A percentile compares a stretch with the other conserved stretches of the same genome.
Conservation (phyloP, 1,284 basidiomycete genomes). For the Marasmius tenuissimus region DNA sequence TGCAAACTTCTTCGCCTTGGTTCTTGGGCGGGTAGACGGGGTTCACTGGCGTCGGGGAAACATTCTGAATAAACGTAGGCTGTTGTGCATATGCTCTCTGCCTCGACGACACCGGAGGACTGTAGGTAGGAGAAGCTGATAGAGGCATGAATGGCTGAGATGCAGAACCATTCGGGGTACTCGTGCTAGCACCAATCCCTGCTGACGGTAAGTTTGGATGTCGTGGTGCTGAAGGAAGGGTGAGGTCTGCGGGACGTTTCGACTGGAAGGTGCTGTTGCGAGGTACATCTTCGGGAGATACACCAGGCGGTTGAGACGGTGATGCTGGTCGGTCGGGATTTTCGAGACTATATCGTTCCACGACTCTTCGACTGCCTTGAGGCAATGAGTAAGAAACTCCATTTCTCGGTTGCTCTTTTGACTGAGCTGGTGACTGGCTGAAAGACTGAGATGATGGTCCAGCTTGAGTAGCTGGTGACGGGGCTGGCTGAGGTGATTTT, state of each 20-base stretch:
- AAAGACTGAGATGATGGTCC: conserved; percentile 17
- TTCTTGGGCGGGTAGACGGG: conserved; percentile 55
- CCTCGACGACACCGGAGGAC: conserved; percentile 59
- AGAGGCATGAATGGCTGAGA: conserved; percentile 42
- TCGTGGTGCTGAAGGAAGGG: conserved; percentile 41
- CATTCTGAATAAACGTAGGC: conserved; percentile 67
- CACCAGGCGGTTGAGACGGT: conserved; percentile 29
- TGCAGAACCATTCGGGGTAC: conserved; percentile 15
- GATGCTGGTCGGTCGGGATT: conserved; percentile 35
- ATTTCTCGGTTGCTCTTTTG: conserved; percentile 32
- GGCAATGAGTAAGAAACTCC: conserved; percentile 42
- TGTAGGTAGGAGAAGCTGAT: conserved; percentile 59
- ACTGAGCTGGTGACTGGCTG: conserved; percentile 27
- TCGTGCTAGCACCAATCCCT: conserved; percentile 36
- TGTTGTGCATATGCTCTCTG: conserved; percentile 71
- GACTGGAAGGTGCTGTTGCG: conserved; percentile 12
- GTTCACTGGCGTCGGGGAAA: conserved; percentile 55
- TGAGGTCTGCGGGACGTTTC: conserved; percentile 21
- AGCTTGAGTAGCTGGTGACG: background rate
- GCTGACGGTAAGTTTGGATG: conserved; percentile 43
- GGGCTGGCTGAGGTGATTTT: background rate
- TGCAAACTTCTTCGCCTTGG: conserved; percentile 79
- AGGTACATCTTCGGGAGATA: conserved; percentile 20
- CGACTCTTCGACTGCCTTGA: conserved; percentile 39
- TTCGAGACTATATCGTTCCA: conserved; percentile 51